Base-by-base conservation (phyloP, 768 basidiomycete genomes). In the Amanita subjunquillea region DNA sequence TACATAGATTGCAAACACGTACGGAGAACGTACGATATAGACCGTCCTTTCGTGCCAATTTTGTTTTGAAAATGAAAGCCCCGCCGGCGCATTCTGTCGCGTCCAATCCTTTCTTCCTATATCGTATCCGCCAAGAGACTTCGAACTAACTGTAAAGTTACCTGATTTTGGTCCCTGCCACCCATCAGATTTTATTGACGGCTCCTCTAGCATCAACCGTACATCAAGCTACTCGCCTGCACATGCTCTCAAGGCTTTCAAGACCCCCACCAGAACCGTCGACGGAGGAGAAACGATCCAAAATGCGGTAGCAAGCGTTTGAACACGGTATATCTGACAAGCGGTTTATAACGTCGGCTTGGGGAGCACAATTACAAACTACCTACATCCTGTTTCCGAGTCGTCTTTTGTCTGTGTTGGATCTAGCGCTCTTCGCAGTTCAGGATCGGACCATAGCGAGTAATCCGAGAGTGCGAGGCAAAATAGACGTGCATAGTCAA, bases 401-500 rank as follows among this genome's bases (percentile, higher is more conserved):
- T 74, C 67, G 7, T 53, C 52, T 25, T 58, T 55, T 60, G 32
- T 62, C 58, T 48, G 47, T 32, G 25, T 10, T 42, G 38, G n/a
- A 13, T 79, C 78, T 12, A 83, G 65, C 29, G 67, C 72, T 48
- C 72, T 64, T 23, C 78, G 67, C 7, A 87, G 32, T 48, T 81
- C 79, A 0, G 74, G 65, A 58, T 87, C 77, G 3, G 65, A 60
- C 87, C 85, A 91, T 7, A 89, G 62, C 6, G 75, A 71, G 63
- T 87, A 78, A 59, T 87, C 78, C 4, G 87, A 85, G n/a, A 91
- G 66, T 0, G 86, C 75, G 3, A 90, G 74, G 45, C 65, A 67
- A 17, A 83, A 57, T 32, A 87, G 68, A 8, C 64, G 63, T 3
- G 73, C 73, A 44, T 75, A 71, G 56, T 83, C 82, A 40, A 73